Base-by-base conservation (phyloP, 768 basidiomycete genomes). In the Leccinum boreale region DNA sequence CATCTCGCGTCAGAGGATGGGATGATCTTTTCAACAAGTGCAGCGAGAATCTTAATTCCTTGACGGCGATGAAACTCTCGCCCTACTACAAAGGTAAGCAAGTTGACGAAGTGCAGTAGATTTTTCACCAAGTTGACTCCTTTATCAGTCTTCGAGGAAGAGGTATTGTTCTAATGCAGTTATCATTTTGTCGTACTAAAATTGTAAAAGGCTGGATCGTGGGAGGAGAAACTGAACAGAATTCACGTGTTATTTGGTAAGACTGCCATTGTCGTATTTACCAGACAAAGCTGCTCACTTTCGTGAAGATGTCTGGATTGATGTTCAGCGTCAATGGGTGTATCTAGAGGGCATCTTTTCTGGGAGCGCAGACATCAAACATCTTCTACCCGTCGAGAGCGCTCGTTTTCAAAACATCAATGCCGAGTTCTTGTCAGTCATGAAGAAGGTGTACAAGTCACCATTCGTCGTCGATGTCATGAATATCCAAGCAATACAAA, bases 361-460 rank as follows among this genome's bases (percentile, higher is more conserved):
- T n/a, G 95, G 96, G 33, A 98, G 94, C 65, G 97, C 95, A 24
- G 97, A 99, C 69, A 98, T 99, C 82, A 98, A 98, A 71, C 97
- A 99, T 71, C 85, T 99, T 14, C 86, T 99, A 26, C 97, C 97
- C 1, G 90, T 98, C 60, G 97, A 99, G 75, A 94, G 87, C 66
- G 85, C 93, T n/a, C 91, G 97, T 29, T 99, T 99, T 78, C 89
- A 91, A 70, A 98, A 95, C 75, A 99, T 99, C 81, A 98, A 99
- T 71, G 85, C 92, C 47, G 97, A 99, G 70, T 99, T 99, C 77
- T 79, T 98, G 52, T 86, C 92, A 0, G 94, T 98, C 62, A 98
- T 99, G 97, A 98, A 98, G 81, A 96, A 96, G 74, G 97, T 99
- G 58, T 95, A 96, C 84, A 98, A 98, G 75, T 98, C 96, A 14